These are phyloP conservation scores for Catunica adiposa DNA, from an alignment of 2,329 filamentous ascomycete species.

Conservation along the genomic window DNA sequence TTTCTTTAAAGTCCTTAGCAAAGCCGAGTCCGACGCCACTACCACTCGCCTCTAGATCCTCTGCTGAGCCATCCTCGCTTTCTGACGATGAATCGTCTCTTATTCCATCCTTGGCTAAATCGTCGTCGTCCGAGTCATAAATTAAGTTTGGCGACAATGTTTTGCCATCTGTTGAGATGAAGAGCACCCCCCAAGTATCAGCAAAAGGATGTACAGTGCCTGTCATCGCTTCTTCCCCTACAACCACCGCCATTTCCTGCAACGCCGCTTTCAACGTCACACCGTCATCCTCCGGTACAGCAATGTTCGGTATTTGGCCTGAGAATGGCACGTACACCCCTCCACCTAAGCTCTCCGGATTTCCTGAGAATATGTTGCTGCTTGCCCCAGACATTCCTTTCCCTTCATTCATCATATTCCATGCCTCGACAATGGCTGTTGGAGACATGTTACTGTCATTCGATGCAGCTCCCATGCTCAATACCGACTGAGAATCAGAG, in stretches of 20 bases:
- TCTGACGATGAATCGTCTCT: background rate
- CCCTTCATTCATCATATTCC: slow-evolving; percentile 30
- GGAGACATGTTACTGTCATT: slow-evolving; percentile 53
- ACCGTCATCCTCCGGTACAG: slow-evolving; percentile 44
- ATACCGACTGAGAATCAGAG: slow-evolving; percentile 52
- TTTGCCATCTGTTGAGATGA: slow-evolving; percentile 58
- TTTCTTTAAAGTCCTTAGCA: slow-evolving; percentile 63
- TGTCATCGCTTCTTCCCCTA: slow-evolving; percentile 47
- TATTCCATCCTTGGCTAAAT: background rate
- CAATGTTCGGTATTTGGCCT: background rate
- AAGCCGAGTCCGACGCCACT: slow-evolving; percentile 35
- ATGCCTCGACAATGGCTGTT: slow-evolving; percentile 34
- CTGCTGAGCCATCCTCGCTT: background rate
- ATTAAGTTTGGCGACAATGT: slow-evolving; percentile 54
- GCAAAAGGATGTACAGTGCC: slow-evolving; percentile 63
- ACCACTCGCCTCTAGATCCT: slow-evolving; percentile 31
- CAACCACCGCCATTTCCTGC: slow-evolving; percentile 51
- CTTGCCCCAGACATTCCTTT: background rate
- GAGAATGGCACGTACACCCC: too few relatives aligned
- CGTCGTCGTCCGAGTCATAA: slow-evolving; percentile 35
- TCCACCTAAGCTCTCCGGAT: too few relatives aligned
- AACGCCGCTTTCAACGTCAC: slow-evolving; percentile 49
- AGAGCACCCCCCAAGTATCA: slow-evolving; percentile 69
- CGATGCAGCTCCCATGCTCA: slow-evolving; percentile 58
- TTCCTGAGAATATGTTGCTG: background rate